These are phyloP conservation scores for Capronia coronata DNA, from an alignment of 2,329 filamentous ascomycete species.

Conservation along the genomic window DNA sequence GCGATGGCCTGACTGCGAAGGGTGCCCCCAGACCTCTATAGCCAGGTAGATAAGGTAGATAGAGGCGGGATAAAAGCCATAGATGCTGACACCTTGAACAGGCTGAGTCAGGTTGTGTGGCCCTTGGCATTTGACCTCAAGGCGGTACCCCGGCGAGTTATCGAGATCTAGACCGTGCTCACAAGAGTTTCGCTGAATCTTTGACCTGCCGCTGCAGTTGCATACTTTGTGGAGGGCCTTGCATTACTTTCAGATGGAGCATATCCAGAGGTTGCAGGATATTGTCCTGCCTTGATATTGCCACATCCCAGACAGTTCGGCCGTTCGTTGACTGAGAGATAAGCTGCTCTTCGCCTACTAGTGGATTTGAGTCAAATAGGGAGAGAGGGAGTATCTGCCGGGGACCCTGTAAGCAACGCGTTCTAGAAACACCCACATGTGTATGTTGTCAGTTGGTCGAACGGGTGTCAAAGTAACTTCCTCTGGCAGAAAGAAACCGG, in stretches of 20 bases:
- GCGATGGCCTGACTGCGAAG: neutral
- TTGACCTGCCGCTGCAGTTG: neutral
- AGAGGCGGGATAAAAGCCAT: neutral
- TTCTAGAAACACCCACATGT: neutral
- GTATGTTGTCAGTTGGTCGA: neutral
- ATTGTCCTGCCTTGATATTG: neutral
- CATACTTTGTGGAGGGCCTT: too few species aligned
- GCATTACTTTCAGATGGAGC: neutral
- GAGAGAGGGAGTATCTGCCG: neutral
- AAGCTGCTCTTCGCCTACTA: too few species aligned
- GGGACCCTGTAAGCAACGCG: neutral
- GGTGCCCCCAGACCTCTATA: neutral
- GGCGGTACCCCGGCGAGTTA: neutral
- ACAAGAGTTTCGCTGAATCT: neutral
- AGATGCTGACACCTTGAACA: neutral
- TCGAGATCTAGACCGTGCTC: neutral
- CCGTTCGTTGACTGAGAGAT: neutral
- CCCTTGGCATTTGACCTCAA: neutral
- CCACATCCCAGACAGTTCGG: neutral
- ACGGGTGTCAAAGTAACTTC: neutral
- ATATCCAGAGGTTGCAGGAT: neutral
- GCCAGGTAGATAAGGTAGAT: neutral
- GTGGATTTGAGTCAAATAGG: too few species aligned
- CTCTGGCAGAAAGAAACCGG: too few species aligned
- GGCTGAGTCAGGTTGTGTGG: constrained; percentile 1